These are phyloP conservation scores for Saturnispora sekii DNA, from an alignment of 805 yeast genomes.

Conservation along the genomic window DNA sequence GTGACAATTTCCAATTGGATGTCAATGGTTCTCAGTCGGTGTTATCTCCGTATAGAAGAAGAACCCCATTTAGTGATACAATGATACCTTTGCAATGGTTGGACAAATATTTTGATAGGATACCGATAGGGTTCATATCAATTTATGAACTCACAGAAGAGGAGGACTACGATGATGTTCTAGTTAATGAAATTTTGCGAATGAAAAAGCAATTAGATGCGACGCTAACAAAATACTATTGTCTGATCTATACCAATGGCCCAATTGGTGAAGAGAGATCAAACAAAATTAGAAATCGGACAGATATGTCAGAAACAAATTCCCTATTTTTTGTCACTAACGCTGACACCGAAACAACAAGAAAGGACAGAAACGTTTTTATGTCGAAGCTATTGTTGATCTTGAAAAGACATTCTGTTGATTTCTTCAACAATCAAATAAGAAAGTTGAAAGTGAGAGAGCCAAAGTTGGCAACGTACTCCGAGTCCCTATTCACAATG, in stretches of 20 bases:
- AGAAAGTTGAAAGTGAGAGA: conserved; percentile 33
- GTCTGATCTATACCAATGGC: conserved; percentile 7
- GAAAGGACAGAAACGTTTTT: conserved; percentile 12
- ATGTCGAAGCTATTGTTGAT: conserved; percentile 32
- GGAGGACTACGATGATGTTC: conserved; percentile 22
- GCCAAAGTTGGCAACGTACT: conserved; percentile 18
- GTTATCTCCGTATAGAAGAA: conserved; percentile 35
- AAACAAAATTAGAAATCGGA: background rate
- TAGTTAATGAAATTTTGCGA: conserved; percentile 27
- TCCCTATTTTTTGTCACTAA: conserved; percentile 7
- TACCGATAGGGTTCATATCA: conserved; percentile 40
- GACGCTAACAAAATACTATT: conserved; percentile 9
- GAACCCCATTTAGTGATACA: conserved; percentile 32
- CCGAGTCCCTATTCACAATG: conserved; percentile 32
- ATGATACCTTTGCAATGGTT: conserved; percentile 42
- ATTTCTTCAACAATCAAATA: conserved; percentile 34
- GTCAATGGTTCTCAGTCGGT: conserved; percentile 19
- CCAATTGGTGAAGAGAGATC: conserved; percentile 4
- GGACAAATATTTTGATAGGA: conserved; percentile 35
- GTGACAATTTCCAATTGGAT: conserved; percentile 5
- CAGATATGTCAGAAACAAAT: conserved; percentile 3
- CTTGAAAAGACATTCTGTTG: conserved; percentile 32
- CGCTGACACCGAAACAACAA: conserved; percentile 4
- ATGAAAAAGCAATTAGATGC: conserved; percentile 25
- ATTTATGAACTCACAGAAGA: conserved; percentile 31